phyloP scores from a whole-genome alignment of 129 eudicot genomes.

The Artemisia tridentata region DNA sequence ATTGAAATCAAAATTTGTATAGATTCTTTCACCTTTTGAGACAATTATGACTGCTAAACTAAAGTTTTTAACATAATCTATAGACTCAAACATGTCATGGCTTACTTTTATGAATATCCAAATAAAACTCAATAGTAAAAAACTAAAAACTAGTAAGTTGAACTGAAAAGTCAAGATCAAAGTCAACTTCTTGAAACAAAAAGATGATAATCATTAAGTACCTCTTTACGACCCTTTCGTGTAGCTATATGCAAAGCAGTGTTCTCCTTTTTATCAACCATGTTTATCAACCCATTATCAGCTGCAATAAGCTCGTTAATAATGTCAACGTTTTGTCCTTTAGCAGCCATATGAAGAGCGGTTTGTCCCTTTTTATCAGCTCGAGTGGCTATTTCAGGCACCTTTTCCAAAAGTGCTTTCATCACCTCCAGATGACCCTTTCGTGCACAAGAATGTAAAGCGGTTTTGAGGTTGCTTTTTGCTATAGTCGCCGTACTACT shows the following conservation, averaged over 20 bases:
- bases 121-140: background rate
- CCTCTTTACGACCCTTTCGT: conserved; percentile 76
- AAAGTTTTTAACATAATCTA: background rate
- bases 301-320: conserved; percentile 53
- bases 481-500: conserved; percentile 49
- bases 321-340: conserved; percentile 59
- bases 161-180: conserved; percentile 4
- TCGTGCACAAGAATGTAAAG: conserved; percentile 76
- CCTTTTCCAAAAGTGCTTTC: conserved; percentile 52
- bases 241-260: conserved; percentile 77
- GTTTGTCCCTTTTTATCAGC: conserved; percentile 84
- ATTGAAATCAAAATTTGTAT: background rate
- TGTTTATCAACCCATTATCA: conserved; percentile 39
- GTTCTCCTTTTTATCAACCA: conserved; percentile 65
- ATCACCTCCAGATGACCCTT: conserved; percentile 75
- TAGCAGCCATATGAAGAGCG: conserved; percentile 89
- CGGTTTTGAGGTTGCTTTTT: conserved; percentile 66
- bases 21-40: background rate
- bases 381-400: conserved; percentile 50
- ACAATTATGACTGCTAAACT: background rate
- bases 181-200: conserved; percentile 11
- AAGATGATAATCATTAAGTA: conserved; percentile 9
- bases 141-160: background rate
- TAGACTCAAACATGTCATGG: background rate
- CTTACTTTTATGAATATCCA: background rate